These are phyloP conservation scores for Cyberlindnera samutprakarnensis DNA, from an alignment of 805 yeast species.

Conservation along the genomic window DNA sequence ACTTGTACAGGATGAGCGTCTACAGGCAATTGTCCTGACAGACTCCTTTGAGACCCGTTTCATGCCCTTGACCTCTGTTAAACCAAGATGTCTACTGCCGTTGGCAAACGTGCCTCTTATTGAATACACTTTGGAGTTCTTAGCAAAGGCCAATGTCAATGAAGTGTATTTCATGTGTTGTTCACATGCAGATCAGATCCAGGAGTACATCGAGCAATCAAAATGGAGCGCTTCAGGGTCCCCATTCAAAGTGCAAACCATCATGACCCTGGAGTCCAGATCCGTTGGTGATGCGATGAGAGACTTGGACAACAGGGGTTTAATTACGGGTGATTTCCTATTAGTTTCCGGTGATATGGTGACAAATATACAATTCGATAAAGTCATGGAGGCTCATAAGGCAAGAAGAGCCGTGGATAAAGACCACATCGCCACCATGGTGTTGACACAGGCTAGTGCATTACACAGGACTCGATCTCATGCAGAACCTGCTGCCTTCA, in stretches of 20 bases:
- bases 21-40: constrained; percentile 91
- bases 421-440: constrained; percentile 94
- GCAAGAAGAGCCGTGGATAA: constrained; percentile 66
- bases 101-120: constrained; percentile 89
- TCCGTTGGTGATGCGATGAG: constrained; percentile 98
- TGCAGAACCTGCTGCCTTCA: constrained; percentile 76
- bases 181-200: constrained; percentile 84
- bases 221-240: constrained; percentile 65
- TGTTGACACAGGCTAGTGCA: constrained; percentile 76
- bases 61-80: constrained; percentile 80
- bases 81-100: constrained; percentile 88
- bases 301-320: constrained; percentile 85
- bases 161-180: constrained; percentile 90
- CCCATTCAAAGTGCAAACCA: constrained; percentile 74
- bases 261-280: constrained; percentile 77
- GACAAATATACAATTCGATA: constrained; percentile 77
- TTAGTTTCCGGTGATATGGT: constrained; percentile 92
- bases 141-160: constrained; percentile 83
- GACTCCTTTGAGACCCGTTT: constrained; percentile 91
- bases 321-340: constrained; percentile 84
- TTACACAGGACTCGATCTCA: constrained; percentile 78
- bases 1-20: constrained; percentile 57
- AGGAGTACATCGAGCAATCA: constrained; percentile 66
- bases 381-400: constrained; percentile 67
- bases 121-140: constrained; percentile 90